Percentiles rank a stretch among this genome's conserved stretches.
Conservation (phyloP, 495 filamentous ascomycete species). For the Hypoxylon subgilvum region DNA sequence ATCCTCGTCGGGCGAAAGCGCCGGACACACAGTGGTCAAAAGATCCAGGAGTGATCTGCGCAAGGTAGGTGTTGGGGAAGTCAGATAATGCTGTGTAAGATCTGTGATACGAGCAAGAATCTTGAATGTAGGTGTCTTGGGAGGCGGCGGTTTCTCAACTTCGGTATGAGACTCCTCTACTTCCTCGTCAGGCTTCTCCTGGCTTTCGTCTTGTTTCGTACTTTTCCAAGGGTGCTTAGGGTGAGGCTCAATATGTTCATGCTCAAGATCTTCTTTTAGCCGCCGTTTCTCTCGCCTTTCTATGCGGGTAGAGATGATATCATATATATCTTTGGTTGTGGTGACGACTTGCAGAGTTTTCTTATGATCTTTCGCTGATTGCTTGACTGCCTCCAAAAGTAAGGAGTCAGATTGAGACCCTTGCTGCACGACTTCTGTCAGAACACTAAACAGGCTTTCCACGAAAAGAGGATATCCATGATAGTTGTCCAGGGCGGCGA, state of each 20-base stretch:
- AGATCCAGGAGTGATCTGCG: conserved; percentile 78
- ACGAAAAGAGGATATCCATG: conserved; percentile 91
- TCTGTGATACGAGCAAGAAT: conserved; percentile 72
- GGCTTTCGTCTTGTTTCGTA: conserved; percentile 24
- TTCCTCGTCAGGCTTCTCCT: conserved; percentile 23
- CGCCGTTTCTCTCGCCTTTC: conserved; percentile 44
- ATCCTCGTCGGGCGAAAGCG: conserved; percentile 74
- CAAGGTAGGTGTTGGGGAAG: conserved; percentile 77
- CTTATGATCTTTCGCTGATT: conserved; percentile 44
- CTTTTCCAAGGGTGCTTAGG: conserved; percentile 47
- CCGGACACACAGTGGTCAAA: conserved; percentile 68
- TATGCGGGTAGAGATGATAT: conserved; percentile 43
- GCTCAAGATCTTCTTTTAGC: conserved; percentile 42
- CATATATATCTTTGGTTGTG: conserved; percentile 41
- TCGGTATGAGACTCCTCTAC: conserved; percentile 35
- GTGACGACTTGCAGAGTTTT: conserved; percentile 37
- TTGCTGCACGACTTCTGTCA: conserved; percentile 82
- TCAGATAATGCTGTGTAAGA: conserved; percentile 83
- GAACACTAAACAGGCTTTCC: conserved; percentile 80
- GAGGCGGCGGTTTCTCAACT: conserved; percentile 52
- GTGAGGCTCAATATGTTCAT: conserved; percentile 43
- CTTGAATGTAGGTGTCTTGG: conserved; percentile 62
- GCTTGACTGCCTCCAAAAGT: conserved; percentile 43
- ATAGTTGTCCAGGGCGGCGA: conserved; percentile 87
- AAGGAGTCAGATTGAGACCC: conserved; percentile 70